A percentile compares a stretch with the other conserved stretches of the same genome.
Conservation (phyloP, 2,329 filamentous ascomycete species). For the Chaetomium sp. region DNA sequence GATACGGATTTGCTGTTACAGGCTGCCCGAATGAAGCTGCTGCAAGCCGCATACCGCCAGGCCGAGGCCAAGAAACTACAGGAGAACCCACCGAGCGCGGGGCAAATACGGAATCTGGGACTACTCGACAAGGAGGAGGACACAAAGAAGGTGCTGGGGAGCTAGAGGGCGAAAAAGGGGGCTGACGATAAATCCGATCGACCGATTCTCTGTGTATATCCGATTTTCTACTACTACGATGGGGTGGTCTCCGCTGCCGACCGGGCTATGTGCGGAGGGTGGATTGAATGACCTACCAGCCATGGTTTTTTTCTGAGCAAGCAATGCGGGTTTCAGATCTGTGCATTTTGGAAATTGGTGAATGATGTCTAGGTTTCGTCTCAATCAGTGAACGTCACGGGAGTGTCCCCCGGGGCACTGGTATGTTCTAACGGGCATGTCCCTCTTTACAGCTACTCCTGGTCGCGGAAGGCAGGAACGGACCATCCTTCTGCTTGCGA, state of each 20-base stretch:
- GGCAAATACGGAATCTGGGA: constrained; percentile 81
- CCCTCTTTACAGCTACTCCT: too few relatives aligned
- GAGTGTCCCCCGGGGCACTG: too few relatives aligned
- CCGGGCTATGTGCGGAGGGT: too few relatives aligned
- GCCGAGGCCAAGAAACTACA: constrained; percentile 66
- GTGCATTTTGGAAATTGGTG: too few relatives aligned
- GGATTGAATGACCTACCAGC: background rate
- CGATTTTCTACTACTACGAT: background rate
- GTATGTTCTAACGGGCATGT: too few relatives aligned
- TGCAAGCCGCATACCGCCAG: constrained; percentile 82
- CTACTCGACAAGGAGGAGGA: constrained; percentile 80
- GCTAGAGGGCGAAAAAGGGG: constrained; percentile 15
- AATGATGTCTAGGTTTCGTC: too few relatives aligned
- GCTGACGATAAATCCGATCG: background rate
- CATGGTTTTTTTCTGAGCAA: too few relatives aligned
- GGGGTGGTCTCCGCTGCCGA: too few relatives aligned
- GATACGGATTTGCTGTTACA: constrained; percentile 31
- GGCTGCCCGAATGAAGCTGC: constrained; percentile 69
- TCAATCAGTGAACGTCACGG: too few relatives aligned
- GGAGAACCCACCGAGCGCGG: constrained; percentile 74
- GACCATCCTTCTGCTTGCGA: too few relatives aligned
- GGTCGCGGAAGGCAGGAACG: too few relatives aligned
- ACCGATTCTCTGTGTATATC: constrained; percentile 17
- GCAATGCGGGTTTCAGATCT: too few relatives aligned
- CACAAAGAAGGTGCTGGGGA: constrained; percentile 52